phyloP scores from a whole-genome alignment of 345 rosid species.

The Clausena lansium region DNA sequence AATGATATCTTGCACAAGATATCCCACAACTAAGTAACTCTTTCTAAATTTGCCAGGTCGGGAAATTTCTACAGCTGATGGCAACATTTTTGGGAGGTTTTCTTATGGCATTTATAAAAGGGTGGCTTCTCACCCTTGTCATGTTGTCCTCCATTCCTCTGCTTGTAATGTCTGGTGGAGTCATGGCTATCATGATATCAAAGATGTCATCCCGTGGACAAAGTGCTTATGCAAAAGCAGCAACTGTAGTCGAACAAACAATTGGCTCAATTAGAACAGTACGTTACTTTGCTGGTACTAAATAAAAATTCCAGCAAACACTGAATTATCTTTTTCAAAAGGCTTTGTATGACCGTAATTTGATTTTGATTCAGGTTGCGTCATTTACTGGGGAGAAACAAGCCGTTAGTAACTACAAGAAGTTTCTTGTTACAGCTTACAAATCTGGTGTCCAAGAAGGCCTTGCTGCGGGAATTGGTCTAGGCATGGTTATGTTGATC shows the following conservation, averaged over 20 bases:
- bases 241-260: slow-evolving; percentile 69
- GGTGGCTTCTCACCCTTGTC: slow-evolving; percentile 89
- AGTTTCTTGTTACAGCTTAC: slow-evolving; percentile 58
- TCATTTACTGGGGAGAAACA: slow-evolving; percentile 87
- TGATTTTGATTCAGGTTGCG: slow-evolving; percentile 53
- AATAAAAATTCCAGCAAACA: background rate
- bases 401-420: slow-evolving; percentile 60
- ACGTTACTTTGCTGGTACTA: slow-evolving; percentile 9
- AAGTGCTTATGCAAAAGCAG: slow-evolving; percentile 71
- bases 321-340: background rate
- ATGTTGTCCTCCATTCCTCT: slow-evolving; percentile 68
- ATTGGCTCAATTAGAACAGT: slow-evolving; percentile 86
- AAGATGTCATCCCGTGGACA: slow-evolving; percentile 69
- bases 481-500: slow-evolving; percentile 45
- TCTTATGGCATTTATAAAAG: slow-evolving; percentile 60
- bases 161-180: slow-evolving; percentile 61
- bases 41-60: slow-evolving; percentile 50
- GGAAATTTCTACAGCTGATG: slow-evolving; percentile 70
- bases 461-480: slow-evolving; percentile 61
- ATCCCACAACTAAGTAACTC: background rate
- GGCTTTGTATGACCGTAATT: background rate
- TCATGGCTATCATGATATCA: slow-evolving; percentile 45
- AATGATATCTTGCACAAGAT: background rate
- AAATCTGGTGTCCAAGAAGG: slow-evolving; percentile 68
- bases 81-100: slow-evolving; percentile 84